Percentiles rank a stretch among this genome's conserved stretches.
These are phyloP conservation scores for Ceratocystis papillata DNA, from an alignment of 2,329 filamentous ascomycete genomes.

Conservation along the genomic window DNA sequence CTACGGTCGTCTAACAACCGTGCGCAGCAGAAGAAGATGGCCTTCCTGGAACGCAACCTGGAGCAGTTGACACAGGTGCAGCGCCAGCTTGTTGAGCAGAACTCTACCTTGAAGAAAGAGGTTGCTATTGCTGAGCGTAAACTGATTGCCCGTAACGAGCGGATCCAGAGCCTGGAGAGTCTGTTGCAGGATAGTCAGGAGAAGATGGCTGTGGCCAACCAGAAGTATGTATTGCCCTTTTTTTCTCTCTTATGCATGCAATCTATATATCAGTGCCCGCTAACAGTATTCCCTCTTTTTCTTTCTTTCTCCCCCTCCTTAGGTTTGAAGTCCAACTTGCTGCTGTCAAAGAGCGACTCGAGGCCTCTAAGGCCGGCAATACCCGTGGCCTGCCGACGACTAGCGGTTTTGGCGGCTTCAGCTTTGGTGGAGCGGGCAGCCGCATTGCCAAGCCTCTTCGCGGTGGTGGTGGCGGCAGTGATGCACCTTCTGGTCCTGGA, in stretches of 20 bases:
- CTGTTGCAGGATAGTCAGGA: constrained; percentile 95
- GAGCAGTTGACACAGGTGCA: constrained; percentile 97
- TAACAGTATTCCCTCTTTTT: constrained; percentile 13
- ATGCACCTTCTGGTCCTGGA: constrained; percentile 35
- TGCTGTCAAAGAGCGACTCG: constrained; percentile 93
- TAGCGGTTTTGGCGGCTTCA: constrained; percentile 54
- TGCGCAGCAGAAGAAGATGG: constrained; percentile 99
- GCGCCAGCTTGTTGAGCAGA: constrained; percentile 94
- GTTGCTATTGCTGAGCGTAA: constrained; percentile 97
- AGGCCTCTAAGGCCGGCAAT: constrained; percentile 84
- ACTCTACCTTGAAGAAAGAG: constrained; percentile 94
- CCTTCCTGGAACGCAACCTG: constrained; percentile 93
- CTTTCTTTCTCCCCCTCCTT: not conserved
- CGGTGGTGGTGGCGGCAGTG: constrained; percentile 47
- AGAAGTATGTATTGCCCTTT: constrained; percentile 57
- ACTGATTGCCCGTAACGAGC: constrained; percentile 89
- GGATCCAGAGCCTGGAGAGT: constrained; percentile 85
- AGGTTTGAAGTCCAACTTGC: constrained; percentile 97
- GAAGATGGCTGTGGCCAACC: constrained; percentile 93
- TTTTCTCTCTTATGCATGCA: constrained; percentile 5
- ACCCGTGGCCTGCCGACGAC: constrained; percentile 68
- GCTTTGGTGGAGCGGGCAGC: constrained; percentile 53
- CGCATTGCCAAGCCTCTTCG: constrained; percentile 59
- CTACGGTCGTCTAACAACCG: constrained; percentile 93
- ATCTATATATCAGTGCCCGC: not conserved